A percentile compares a stretch with the other conserved stretches of the same genome.
Evolutionary conservation across 1,284 basidiomycete genomes (phyloP).

Genomic region (Crucibulum parvulum): DNA sequence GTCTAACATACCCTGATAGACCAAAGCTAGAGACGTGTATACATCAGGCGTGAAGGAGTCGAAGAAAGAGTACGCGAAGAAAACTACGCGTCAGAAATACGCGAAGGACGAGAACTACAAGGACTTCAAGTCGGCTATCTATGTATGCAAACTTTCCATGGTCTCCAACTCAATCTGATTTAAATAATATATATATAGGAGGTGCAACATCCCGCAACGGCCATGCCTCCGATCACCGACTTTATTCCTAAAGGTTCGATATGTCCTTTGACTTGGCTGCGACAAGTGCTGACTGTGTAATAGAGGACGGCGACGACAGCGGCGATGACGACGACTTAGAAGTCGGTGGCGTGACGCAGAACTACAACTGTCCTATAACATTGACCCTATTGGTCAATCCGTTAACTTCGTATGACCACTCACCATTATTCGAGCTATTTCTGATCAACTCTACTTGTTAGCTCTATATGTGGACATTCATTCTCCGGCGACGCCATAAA

Average conservation of each 20-base stretch:
- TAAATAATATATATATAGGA: slow-evolving; percentile 50
- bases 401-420: slow-evolving; percentile 69
- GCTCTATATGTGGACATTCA: slow-evolving; percentile 72
- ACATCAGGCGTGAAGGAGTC: slow-evolving; percentile 46
- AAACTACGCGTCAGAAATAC: slow-evolving; percentile 80
- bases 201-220: slow-evolving; percentile 65
- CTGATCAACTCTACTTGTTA: slow-evolving; percentile 31
- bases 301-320: slow-evolving; percentile 79
- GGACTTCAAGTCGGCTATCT: slow-evolving; percentile 70
- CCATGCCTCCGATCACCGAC: slow-evolving; percentile 81
- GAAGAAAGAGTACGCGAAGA: slow-evolving; percentile 55
- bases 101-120: slow-evolving; percentile 66
- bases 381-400: slow-evolving; percentile 71
- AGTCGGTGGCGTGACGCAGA: slow-evolving; percentile 82
- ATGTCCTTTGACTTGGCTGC: neutral
- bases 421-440: slow-evolving; percentile 1
- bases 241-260: slow-evolving; percentile 70
- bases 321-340: slow-evolving; percentile 83
- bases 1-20: slow-evolving; percentile 38
- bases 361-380: slow-evolving; percentile 82
- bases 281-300: neutral
- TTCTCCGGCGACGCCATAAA: slow-evolving; percentile 70
- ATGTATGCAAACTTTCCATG: slow-evolving; percentile 53
- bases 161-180: slow-evolving; percentile 1
- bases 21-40: slow-evolving; percentile 54